Percentiles rank a stretch among this genome's conserved stretches.
Evolutionary conservation across 1,284 basidiomycete genomes (phyloP).

Genomic region (Salmacisia buchloeana): DNA sequence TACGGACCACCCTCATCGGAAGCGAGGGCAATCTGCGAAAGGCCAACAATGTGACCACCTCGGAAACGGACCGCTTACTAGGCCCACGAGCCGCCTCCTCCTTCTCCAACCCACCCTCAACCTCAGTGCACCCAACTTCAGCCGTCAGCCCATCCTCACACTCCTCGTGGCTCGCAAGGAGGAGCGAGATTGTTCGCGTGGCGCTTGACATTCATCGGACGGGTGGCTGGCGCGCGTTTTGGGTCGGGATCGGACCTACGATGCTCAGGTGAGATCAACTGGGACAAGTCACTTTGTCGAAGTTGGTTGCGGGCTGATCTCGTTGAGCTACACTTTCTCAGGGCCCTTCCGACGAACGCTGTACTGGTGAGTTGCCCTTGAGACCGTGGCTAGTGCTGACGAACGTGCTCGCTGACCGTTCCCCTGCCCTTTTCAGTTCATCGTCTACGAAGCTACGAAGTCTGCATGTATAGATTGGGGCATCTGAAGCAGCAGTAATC

Average conservation of each 20-base stretch:
- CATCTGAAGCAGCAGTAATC: neutral
- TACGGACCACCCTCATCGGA: neutral
- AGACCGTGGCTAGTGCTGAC: neutral
- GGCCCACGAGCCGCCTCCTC: too few relatives aligned
- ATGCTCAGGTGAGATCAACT: constrained; percentile 3
- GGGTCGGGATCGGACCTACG: constrained; percentile 3
- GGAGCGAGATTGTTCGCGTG: neutral
- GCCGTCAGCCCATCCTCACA: neutral
- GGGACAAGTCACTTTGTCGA: neutral
- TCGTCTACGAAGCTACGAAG: constrained; percentile 4
- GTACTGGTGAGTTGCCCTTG: neutral
- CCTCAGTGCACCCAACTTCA: neutral
- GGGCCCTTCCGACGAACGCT: neutral
- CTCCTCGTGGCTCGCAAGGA: neutral
- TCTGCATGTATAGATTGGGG: constrained; percentile 4
- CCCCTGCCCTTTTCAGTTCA: neutral
- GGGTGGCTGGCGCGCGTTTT: neutral
- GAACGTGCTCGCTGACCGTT: neutral
- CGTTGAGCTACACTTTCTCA: neutral
- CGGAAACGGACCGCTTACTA: neutral
- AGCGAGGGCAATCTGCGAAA: neutral
- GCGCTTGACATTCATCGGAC: neutral
- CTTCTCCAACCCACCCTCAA: too few relatives aligned
- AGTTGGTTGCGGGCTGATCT: neutral
- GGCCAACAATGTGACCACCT: neutral